Conservation (phyloP, 768 basidiomycete genomes). For the Mycena rebaudengoi region DNA sequence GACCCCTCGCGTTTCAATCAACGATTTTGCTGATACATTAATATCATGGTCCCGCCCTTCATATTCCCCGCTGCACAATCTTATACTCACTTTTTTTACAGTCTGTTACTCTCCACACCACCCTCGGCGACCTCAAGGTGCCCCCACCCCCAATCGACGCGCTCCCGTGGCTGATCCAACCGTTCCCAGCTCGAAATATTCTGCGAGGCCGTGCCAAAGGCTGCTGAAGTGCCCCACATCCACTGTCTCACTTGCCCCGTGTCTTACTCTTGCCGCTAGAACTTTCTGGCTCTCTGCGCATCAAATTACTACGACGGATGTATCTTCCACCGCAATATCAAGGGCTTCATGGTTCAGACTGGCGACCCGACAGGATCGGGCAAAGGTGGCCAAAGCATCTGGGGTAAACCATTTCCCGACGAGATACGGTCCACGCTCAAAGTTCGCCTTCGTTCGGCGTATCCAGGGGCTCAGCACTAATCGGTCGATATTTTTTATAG, state of each 20-base stretch:
- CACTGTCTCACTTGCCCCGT: constrained; percentile 11
- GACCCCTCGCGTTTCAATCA: not conserved
- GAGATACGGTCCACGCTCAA: constrained; percentile 95
- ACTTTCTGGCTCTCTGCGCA: constrained; percentile 94
- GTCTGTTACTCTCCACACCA: constrained; percentile 96
- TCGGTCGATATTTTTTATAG: constrained; percentile 51
- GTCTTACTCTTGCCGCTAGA: constrained; percentile 60
- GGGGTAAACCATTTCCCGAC: constrained; percentile 91
- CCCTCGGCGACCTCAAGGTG: constrained; percentile 96
- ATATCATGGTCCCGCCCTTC: constrained; percentile 29
- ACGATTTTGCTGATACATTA: not conserved
- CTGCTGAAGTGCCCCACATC: constrained; percentile 77
- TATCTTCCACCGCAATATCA: constrained; percentile 95
- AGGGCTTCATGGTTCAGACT: constrained; percentile 94
- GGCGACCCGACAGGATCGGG: constrained; percentile 91
- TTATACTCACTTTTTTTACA: constrained; percentile 36
- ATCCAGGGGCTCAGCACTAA: not conserved
- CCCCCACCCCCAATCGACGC: not conserved
- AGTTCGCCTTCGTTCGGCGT: constrained; percentile 50
- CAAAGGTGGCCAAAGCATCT: constrained; percentile 96
- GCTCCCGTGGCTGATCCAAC: not conserved
- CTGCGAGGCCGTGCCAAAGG: constrained; percentile 95
- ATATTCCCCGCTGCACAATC: constrained; percentile 30
- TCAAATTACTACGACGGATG: constrained; percentile 86
- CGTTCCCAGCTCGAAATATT: constrained; percentile 86